Percentiles rank a stretch among this genome's conserved stretches.
Conservation (phyloP, 805 yeast species). For the Isabelozyma pseudorhagii region DNA sequence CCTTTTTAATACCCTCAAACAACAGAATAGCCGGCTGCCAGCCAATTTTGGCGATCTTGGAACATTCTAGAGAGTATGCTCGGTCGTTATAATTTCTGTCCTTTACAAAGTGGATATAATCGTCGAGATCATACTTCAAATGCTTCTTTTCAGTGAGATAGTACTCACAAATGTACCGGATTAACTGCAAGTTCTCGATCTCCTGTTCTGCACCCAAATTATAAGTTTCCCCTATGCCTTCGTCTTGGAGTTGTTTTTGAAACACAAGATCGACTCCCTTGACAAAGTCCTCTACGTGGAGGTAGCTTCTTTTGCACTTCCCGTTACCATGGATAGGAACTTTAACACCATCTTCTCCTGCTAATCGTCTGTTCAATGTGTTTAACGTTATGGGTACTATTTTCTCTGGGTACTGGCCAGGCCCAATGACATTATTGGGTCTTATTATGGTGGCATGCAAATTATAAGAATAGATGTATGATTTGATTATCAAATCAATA, state of each 20-base stretch:
- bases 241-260: constrained; percentile 10
- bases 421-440: constrained; percentile 53
- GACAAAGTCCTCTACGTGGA: constrained; percentile 42
- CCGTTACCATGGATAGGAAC: constrained; percentile 51
- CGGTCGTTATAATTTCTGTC: constrained; percentile 34
- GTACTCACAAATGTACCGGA: constrained; percentile 13
- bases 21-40: constrained; percentile 25
- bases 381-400: constrained; percentile 35
- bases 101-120: constrained; percentile 17
- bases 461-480: constrained; percentile 42
- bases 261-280: constrained; percentile 34
- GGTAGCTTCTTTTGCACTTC: constrained; percentile 36
- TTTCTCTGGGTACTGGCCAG: constrained; percentile 53
- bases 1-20: constrained; percentile 15
- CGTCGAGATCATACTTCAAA: not conserved
- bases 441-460: constrained; percentile 43
- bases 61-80: constrained; percentile 20
- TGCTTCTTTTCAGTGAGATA: constrained; percentile 5
- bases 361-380: constrained; percentile 16
- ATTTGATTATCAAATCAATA: constrained; percentile 44
- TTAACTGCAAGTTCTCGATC: constrained; percentile 14
- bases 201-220: constrained; percentile 14
- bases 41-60: constrained; percentile 24
- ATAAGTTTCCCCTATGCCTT: constrained; percentile 18
- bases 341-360: constrained; percentile 7